Conservation (phyloP, 1,139 yeast genomes). For the Hanseniaspora uvarum region DNA sequence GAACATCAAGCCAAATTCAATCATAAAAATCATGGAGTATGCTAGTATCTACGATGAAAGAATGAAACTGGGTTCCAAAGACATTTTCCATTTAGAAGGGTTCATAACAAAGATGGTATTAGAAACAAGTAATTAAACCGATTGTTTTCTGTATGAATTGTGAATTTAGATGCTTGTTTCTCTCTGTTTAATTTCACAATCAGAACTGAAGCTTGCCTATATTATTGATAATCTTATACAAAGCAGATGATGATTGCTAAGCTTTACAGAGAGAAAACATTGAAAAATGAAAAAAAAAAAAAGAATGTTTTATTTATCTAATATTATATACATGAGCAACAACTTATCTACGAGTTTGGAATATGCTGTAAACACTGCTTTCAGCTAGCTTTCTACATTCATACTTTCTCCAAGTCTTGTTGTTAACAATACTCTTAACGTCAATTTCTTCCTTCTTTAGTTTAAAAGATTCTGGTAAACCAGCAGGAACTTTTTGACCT, state of each 20-base stretch:
- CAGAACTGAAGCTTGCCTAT: too few species aligned
- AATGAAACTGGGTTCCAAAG: constrained; percentile 72
- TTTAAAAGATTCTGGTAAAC: constrained; percentile 37
- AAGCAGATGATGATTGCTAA: too few species aligned
- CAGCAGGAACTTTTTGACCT: constrained; percentile 27
- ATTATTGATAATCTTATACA: too few species aligned
- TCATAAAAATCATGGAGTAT: constrained; percentile 45
- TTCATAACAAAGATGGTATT: constrained; percentile 78
- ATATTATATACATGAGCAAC: constrained; percentile 1
- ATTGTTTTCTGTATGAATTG: neutral
- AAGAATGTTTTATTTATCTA: constrained; percentile 8
- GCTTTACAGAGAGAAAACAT: too few species aligned
- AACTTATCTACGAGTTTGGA: neutral
- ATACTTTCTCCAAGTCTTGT: constrained; percentile 48
- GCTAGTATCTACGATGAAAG: constrained; percentile 82
- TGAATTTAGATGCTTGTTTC: too few species aligned
- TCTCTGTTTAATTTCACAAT: too few species aligned
- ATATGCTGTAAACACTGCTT: constrained; percentile 30
- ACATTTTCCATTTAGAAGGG: constrained; percentile 90
- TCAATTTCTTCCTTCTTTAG: constrained; percentile 8
- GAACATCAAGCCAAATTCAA: constrained; percentile 1
- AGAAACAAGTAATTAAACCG: constrained; percentile 19
- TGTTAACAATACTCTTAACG: constrained; percentile 11
- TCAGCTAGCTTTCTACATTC: constrained; percentile 41
- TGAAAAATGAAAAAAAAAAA: neutral